Percentiles rank a stretch among this genome's conserved stretches.
Conservation (phyloP, 306 rosid species). For the Cucumis melo region DNA sequence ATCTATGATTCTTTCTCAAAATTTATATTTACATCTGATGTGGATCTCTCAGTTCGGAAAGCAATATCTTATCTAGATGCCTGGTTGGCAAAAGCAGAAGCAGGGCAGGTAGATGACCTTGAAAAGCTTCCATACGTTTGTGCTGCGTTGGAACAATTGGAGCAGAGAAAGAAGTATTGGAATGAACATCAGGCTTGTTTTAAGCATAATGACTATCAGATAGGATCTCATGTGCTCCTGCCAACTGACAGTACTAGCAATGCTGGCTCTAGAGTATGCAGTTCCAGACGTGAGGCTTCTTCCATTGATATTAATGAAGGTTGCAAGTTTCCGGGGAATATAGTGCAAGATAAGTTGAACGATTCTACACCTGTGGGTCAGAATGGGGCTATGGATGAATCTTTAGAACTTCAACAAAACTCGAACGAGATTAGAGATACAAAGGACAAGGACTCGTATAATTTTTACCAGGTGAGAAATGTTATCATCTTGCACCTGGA, state of each 20-base stretch:
- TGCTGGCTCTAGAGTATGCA: slow-evolving; percentile 25
- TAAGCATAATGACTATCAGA: slow-evolving; percentile 17
- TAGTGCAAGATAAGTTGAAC: neutral
- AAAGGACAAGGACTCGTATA: slow-evolving; percentile 55
- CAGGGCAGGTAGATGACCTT: slow-evolving; percentile 81
- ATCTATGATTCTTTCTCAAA: slow-evolving; percentile 64
- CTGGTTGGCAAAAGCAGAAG: slow-evolving; percentile 82
- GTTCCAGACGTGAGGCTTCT: slow-evolving; percentile 20
- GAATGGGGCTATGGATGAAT: slow-evolving; percentile 27
- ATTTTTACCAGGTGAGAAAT: slow-evolving; percentile 65
- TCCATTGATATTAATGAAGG: slow-evolving; percentile 24
- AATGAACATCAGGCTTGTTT: slow-evolving; percentile 34
- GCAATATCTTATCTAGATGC: slow-evolving; percentile 81
- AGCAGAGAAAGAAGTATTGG: slow-evolving; percentile 84
- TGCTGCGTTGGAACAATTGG: slow-evolving; percentile 81
- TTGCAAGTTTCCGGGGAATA: slow-evolving; percentile 10
- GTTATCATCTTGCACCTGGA: neutral
- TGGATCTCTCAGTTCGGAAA: slow-evolving; percentile 66
- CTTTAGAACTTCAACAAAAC: slow-evolving; percentile 22
- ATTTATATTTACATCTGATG: slow-evolving; percentile 78
- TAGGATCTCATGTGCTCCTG: slow-evolving; percentile 17
- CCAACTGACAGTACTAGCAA: slow-evolving; percentile 17
- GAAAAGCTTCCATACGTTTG: slow-evolving; percentile 93
- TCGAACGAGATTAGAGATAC: slow-evolving; percentile 25
- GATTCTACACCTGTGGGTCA: slow-evolving; percentile 22